Conservation (phyloP, 202 grass and related monocot genomes). For the Hordeum pubiflorum region DNA sequence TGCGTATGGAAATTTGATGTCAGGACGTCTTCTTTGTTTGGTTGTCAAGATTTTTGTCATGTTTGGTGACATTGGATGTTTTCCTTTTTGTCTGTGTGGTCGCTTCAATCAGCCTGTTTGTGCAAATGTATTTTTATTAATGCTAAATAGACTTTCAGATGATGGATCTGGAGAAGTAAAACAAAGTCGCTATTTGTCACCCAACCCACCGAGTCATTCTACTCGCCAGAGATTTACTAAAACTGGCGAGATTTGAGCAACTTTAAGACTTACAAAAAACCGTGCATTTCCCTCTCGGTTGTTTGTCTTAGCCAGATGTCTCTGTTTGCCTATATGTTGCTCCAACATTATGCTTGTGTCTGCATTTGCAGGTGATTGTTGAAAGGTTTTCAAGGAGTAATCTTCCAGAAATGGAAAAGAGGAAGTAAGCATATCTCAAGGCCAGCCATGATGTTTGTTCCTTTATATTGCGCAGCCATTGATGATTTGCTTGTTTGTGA, state of each 20-base stretch:
- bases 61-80: not conserved
- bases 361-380: slow-evolving; percentile 23
- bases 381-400: slow-evolving; percentile 26
- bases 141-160: not conserved
- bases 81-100: not conserved
- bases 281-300: not conserved
- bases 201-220: not conserved
- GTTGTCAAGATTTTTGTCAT: not conserved
- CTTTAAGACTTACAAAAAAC: not conserved
- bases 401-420: slow-evolving; percentile 41
- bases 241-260: not conserved
- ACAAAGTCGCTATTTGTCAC: not conserved
- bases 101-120: not conserved
- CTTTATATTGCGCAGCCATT: not conserved
- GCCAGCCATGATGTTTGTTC: not conserved
- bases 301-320: not conserved
- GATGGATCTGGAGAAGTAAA: not conserved
- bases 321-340: not conserved
- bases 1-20: not conserved
- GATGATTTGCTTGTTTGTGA: not conserved
- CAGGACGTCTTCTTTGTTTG: not conserved
- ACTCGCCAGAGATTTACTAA: not conserved
- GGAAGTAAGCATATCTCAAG: slow-evolving; percentile 13
- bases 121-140: not conserved
- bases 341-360: not conserved